A percentile compares a stretch with the other conserved stretches of the same genome.
phyloP scores from a whole-genome alignment of 208 protist species.

The Histomonas meleagridis region DNA sequence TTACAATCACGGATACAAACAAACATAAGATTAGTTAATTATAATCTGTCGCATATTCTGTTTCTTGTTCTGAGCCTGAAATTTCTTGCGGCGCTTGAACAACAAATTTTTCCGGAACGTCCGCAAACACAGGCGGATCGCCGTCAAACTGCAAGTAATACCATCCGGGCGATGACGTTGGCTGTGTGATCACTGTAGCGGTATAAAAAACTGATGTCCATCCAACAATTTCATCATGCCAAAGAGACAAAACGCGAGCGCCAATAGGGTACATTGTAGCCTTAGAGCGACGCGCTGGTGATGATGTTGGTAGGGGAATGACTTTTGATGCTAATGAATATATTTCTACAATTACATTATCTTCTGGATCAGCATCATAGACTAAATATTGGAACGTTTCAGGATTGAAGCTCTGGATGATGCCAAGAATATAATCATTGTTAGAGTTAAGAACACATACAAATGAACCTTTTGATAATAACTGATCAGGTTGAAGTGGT shows the following conservation, averaged over 20 bases:
- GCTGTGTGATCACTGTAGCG: neutral
- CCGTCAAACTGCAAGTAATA: neutral
- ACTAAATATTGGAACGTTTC: neutral
- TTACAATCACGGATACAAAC: too few species aligned
- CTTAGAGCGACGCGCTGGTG: neutral
- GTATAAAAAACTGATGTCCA: slow-evolving; percentile 27
- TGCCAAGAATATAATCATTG: neutral
- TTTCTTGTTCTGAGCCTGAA: too few species aligned
- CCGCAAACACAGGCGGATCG: neutral
- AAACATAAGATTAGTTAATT: too few species aligned
- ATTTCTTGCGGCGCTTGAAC: neutral
- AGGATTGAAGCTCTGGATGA: neutral
- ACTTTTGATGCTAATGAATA: neutral
- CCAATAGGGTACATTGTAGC: neutral
- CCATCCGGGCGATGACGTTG: neutral
- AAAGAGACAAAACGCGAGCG: neutral
- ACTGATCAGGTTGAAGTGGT: neutral
- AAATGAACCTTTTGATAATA: neutral
- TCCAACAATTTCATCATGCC: neutral
- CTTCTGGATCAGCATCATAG: neutral
- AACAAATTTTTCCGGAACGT: slow-evolving; percentile 20
- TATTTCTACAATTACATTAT: neutral
- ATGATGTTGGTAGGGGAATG: neutral
- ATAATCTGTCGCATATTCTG: too few species aligned
- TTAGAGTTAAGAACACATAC: neutral